A percentile compares a stretch with the other conserved stretches of the same genome.
phyloP scores from a whole-genome alignment of 192 early-diverging fungal genomes.

The Coemansia sp. region DNA sequence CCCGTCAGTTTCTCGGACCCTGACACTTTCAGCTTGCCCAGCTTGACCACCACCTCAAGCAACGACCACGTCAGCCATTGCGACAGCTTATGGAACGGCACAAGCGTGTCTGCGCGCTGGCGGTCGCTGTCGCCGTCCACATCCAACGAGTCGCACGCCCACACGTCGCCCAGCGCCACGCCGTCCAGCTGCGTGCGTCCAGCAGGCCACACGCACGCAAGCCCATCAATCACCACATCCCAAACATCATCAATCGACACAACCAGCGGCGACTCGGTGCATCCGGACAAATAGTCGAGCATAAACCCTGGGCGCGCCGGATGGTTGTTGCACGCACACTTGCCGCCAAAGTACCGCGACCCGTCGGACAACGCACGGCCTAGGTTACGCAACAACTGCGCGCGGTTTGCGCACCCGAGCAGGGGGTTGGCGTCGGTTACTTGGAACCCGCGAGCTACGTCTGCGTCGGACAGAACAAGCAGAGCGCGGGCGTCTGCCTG shows the following conservation, averaged over 20 bases:
- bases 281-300: constrained; percentile 70
- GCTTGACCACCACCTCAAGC: constrained; percentile 70
- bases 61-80: constrained; percentile 96
- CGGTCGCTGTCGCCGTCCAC: not conserved
- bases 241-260: constrained; percentile 74
- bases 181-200: constrained; percentile 75
- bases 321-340: constrained; percentile 25
- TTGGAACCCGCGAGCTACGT: constrained; percentile 65
- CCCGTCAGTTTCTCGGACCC: constrained; percentile 77
- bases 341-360: constrained; percentile 58
- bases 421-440: constrained; percentile 74
- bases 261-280: constrained; percentile 46
- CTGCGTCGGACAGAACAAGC: constrained; percentile 21
- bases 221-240: constrained; percentile 72
- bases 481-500: constrained; percentile 64
- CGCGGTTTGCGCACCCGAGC: constrained; percentile 76
- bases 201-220: constrained; percentile 84
- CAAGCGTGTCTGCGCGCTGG: constrained; percentile 44
- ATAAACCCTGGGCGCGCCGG: constrained; percentile 78
- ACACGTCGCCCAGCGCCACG: constrained; percentile 83
- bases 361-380: constrained; percentile 56
- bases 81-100: constrained; percentile 89
- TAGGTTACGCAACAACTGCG: constrained; percentile 63
- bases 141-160: constrained; percentile 67
- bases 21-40: constrained; percentile 49